Evolutionary conservation across 176 grass and related monocot genomes (phyloP), one percentile per base, ranked within the genome.

Genomic region (Luzula sylvatica): DNA sequence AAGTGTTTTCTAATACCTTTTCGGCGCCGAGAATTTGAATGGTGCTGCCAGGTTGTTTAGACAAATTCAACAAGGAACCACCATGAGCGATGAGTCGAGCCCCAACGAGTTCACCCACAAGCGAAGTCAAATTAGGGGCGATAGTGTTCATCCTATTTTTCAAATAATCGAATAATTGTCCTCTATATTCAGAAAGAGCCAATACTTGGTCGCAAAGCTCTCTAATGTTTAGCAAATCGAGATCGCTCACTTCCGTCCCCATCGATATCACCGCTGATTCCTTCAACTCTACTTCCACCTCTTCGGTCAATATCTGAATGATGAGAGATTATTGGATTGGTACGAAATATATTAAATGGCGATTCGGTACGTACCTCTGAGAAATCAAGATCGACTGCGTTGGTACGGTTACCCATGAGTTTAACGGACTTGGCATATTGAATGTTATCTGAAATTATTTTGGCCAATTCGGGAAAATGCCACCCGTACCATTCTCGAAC

Each of bases 401-500:
- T 88, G 24, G 13, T 23, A 49, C 83, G 74, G 15, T 81, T 27
- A 23, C 89, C 77, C 83, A 95, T 88, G 47, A 88, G 43, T 67
- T 95, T 95, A 18, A 82, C 89, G 26, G 46, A 69, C 68, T 88
- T 88, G 28, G 89, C 73, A 57, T 95, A 95, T 29, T 88, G 83
- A 15, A 85, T 95, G 52, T 95, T 95, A 52, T 95, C 89, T 59
- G 75, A 18, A 27, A 95, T 72, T 44, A 95, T 88, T 74, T 88
- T 95, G 12, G 80, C 61, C 21, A 95, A 76, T 61, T 95, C 89
- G 6, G 89, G 89, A 75, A 95, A 95, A 57, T 88, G 89, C 89
- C 89, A 95, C 14, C 89, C 89, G 26, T 88, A 95, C 89, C 89
- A 95, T 68, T 95, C 89, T 11, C 83, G 89, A 7, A 95, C 89